phyloP scores from a whole-genome alignment of 805 yeast species.

The Ogataea neopini region DNA sequence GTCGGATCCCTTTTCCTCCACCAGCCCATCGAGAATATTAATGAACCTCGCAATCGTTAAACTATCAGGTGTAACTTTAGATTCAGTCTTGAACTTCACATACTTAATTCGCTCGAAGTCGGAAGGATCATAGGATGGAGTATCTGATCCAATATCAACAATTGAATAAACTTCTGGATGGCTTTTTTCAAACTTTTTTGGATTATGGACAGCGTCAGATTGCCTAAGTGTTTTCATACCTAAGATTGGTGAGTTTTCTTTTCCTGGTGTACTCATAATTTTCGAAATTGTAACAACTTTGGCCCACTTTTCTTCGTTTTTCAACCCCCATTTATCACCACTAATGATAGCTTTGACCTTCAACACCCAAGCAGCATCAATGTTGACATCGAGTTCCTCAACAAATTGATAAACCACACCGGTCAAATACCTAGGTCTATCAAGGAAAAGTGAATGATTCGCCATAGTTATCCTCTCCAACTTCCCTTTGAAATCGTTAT shows the following conservation, averaged over 20 bases:
- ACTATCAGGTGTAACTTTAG: slow-evolving; percentile 71
- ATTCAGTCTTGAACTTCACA: slow-evolving; percentile 74
- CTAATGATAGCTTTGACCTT: slow-evolving; percentile 59
- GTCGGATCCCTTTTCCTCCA: slow-evolving; percentile 23
- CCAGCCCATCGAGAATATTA: slow-evolving; percentile 49
- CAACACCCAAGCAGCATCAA: slow-evolving; percentile 73
- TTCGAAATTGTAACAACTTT: slow-evolving; percentile 51
- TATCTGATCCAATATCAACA: slow-evolving; percentile 68
- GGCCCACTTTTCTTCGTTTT: slow-evolving; percentile 74
- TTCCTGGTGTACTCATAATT: slow-evolving; percentile 34
- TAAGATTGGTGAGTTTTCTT: slow-evolving; percentile 47
- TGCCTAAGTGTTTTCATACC: slow-evolving; percentile 79
- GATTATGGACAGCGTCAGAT: slow-evolving; percentile 62
- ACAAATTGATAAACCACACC: slow-evolving; percentile 63
- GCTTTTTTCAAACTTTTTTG: slow-evolving; percentile 47
- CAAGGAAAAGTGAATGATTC: slow-evolving; percentile 66
- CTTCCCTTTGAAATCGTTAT: slow-evolving; percentile 33
- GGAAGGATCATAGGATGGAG: slow-evolving; percentile 69
- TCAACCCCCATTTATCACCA: slow-evolving; percentile 78
- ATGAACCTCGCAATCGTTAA: slow-evolving; percentile 58
- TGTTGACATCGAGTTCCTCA: slow-evolving; percentile 46
- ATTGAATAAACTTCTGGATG: slow-evolving; percentile 58
- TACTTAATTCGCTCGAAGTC: slow-evolving; percentile 55
- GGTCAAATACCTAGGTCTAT: slow-evolving; percentile 62
- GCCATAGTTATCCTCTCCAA: slow-evolving; percentile 46